Percentiles rank a stretch among this genome's conserved stretches.
Conservation (phyloP, 768 basidiomycete genomes). For the Lactarius indigo region DNA sequence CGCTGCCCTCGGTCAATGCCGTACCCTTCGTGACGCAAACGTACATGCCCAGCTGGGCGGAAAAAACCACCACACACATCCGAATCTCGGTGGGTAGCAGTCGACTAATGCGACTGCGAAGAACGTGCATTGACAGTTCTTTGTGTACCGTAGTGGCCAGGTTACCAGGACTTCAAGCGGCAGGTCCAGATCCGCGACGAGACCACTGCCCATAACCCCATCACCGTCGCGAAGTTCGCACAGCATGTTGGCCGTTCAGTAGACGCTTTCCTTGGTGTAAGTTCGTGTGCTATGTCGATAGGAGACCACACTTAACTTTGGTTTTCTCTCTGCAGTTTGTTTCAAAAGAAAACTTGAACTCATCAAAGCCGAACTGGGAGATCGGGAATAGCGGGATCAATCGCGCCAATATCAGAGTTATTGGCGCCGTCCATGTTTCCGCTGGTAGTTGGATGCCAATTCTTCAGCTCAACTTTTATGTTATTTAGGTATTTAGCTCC, state of each 20-base stretch:
- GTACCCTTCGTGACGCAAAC: constrained; percentile 1
- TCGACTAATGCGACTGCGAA: not conserved
- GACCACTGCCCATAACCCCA: not conserved
- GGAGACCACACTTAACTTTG: not conserved
- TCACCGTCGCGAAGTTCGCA: constrained; percentile 17
- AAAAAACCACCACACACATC: constrained; percentile 10
- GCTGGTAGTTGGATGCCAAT: constrained; percentile 24
- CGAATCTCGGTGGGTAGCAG: constrained; percentile 14
- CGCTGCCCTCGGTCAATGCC: constrained; percentile 8
- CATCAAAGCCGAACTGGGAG: not conserved
- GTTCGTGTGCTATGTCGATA: not conserved
- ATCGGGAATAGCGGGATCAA: constrained; percentile 7
- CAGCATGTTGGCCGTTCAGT: constrained; percentile 18
- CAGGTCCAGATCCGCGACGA: constrained; percentile 21
- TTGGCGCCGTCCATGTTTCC: constrained; percentile 20
- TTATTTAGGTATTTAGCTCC: constrained; percentile 2
- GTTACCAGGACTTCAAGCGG: constrained; percentile 9
- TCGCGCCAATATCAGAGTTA: constrained; percentile 5
- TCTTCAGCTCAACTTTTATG: constrained; percentile 11
- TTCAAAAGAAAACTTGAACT: not conserved
- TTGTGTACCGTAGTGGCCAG: constrained; percentile 13
- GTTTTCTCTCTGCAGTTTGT: not conserved
- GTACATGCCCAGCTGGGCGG: constrained; percentile 9
- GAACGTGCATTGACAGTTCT: not conserved
- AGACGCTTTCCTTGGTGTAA: constrained; percentile 16